These are phyloP conservation scores for Fusarium pininemorale DNA, from an alignment of 2,329 filamentous ascomycete genomes.

Conservation along the genomic window DNA sequence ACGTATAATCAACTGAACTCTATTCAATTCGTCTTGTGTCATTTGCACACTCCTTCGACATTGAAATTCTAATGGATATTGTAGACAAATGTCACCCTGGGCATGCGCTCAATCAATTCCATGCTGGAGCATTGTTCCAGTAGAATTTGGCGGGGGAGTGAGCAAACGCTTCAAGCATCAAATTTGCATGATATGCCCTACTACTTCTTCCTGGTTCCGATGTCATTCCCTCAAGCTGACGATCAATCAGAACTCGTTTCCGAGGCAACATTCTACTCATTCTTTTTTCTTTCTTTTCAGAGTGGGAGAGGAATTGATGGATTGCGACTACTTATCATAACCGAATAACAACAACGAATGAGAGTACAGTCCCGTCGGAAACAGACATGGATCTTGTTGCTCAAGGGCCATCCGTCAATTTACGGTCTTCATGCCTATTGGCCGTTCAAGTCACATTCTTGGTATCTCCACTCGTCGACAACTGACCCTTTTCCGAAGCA, in stretches of 20 bases:
- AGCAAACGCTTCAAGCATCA: not conserved
- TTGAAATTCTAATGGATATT: fast-evolving
- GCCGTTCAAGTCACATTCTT: not conserved
- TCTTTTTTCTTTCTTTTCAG: not conserved
- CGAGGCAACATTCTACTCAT: not conserved
- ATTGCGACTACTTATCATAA: fast-evolving
- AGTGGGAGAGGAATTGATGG: not conserved
- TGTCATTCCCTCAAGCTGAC: no score
- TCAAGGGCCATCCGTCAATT: no score
- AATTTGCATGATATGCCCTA: not conserved
- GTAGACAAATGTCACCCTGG: no score
- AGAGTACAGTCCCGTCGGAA: not conserved
- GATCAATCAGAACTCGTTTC: no score
- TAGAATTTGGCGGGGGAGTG: not conserved
- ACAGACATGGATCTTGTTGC: not conserved
- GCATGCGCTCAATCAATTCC: not conserved
- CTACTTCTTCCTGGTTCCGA: not conserved
- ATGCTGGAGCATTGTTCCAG: fast-evolving
- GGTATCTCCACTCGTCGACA: not conserved
- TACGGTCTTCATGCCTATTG: not conserved
- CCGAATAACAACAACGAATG: not conserved
- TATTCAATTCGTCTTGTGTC: not conserved
- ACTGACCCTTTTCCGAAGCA: not conserved
- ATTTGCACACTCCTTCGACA: not conserved
- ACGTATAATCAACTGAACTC: not conserved